Conservation (phyloP, 1,284 basidiomycete species). For the Cutaneotrichosporon sp. region DNA sequence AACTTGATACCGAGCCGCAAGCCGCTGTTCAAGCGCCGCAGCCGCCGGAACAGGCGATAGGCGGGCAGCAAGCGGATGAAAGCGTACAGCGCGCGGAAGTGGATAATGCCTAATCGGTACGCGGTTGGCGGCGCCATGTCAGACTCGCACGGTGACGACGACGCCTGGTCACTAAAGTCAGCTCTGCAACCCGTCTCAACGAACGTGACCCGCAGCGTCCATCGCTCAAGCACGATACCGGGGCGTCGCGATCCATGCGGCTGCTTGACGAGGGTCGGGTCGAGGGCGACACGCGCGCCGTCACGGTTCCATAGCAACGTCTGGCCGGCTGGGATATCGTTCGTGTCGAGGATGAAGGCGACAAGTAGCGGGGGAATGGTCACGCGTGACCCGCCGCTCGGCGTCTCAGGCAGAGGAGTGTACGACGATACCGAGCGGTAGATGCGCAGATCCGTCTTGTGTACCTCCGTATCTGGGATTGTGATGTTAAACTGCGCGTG, state of each 20-base stretch:
- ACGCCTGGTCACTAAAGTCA: slow-evolving; percentile 1
- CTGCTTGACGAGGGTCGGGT: slow-evolving; percentile 18
- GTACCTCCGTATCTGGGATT: slow-evolving; percentile 41
- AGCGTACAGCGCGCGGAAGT: slow-evolving; percentile 43
- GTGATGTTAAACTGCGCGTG: slow-evolving; percentile 44
- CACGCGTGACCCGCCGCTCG: slow-evolving; percentile 9
- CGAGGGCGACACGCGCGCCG: slow-evolving; percentile 27
- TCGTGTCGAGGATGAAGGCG: slow-evolving; percentile 46
- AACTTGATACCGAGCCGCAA: slow-evolving; percentile 46
- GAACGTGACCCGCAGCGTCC: slow-evolving; percentile 42
- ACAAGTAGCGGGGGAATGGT: slow-evolving; percentile 44
- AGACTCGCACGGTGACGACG: slow-evolving; percentile 11
- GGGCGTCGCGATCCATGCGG: slow-evolving; percentile 17
- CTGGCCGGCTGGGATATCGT: slow-evolving; percentile 39
- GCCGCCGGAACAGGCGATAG: slow-evolving; percentile 37
- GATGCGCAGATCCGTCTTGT: slow-evolving; percentile 40
- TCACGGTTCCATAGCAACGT: slow-evolving; percentile 38
- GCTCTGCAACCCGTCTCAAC: slow-evolving; percentile 6
- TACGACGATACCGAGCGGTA: slow-evolving; percentile 38
- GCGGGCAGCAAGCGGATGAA: slow-evolving; percentile 42
- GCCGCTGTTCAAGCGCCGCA: slow-evolving; percentile 39
- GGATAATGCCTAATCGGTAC: slow-evolving; percentile 43
- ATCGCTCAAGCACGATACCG: slow-evolving; percentile 46
- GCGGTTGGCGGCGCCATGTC: slow-evolving; percentile 36
- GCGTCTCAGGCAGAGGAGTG: slow-evolving; percentile 11